phyloP scores from a whole-genome alignment of 306 rosid species.

The Rosa chinensis region DNA sequence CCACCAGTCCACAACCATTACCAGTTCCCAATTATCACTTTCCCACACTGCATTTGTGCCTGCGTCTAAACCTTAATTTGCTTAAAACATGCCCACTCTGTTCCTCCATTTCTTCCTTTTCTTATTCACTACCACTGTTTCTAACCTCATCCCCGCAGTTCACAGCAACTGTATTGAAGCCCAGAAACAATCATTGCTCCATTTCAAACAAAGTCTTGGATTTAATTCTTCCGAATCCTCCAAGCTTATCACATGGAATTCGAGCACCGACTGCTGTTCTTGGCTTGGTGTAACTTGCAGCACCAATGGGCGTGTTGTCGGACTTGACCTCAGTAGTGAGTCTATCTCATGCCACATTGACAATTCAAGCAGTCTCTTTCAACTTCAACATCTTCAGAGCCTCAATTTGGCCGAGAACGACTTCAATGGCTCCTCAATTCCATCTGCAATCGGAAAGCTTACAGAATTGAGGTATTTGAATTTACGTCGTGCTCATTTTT shows the following conservation, averaged over 20 bases:
- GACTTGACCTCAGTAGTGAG: neutral
- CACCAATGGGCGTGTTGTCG: neutral
- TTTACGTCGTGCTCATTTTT: neutral
- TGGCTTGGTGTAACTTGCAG: neutral
- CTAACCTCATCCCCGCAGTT: neutral
- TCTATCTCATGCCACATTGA: neutral
- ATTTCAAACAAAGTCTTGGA: neutral
- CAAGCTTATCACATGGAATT: neutral
- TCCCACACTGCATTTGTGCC: neutral
- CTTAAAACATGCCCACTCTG: neutral
- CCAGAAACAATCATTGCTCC: neutral
- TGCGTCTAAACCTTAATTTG: neutral
- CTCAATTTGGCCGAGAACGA: neutral
- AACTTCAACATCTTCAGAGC: neutral
- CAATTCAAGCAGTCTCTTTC: neutral
- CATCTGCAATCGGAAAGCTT: conserved; percentile 18
- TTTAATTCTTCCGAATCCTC: neutral
- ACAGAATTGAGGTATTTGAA: conserved; percentile 11
- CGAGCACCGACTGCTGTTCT: neutral
- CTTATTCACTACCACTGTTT: neutral
- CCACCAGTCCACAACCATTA: no score
- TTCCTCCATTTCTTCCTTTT: neutral
- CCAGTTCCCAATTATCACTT: no score
- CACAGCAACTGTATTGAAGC: neutral
- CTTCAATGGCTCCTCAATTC: conserved; percentile 12